Evolutionary conservation across 306 rosid species (phyloP).

Genomic region (Malus sieversii): DNA sequence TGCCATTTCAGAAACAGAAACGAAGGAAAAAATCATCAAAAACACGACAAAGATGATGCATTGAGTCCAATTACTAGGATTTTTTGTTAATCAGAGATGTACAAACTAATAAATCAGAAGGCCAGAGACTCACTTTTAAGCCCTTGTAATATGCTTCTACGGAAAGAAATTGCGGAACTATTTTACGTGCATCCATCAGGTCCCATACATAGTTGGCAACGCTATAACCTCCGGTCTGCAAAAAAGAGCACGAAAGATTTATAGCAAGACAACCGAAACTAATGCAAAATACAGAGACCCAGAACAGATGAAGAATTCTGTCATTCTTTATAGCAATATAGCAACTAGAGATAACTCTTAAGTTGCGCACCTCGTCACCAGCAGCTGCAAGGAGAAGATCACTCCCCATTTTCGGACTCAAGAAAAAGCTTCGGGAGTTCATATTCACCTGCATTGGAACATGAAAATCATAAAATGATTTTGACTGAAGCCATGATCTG

Average conservation of each 20-base stretch:
- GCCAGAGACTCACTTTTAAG: conserved; percentile 60
- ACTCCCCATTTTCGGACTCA: conserved; percentile 39
- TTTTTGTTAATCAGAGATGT: background rate
- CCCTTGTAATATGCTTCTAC: conserved; percentile 81
- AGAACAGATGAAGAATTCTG: background rate
- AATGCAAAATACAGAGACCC: background rate
- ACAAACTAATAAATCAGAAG: background rate
- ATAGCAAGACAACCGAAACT: background rate
- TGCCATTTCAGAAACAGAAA: conserved; percentile 21
- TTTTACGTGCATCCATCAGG: conserved; percentile 57
- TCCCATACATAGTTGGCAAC: conserved; percentile 92
- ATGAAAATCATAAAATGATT: background rate
- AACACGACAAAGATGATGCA: background rate
- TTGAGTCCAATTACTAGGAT: too few species aligned
- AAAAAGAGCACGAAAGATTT: conserved; percentile 1
- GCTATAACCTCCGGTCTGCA: conserved; percentile 82
- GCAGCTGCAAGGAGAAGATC: conserved; percentile 75
- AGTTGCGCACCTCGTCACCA: conserved; percentile 69
- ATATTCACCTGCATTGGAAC: conserved; percentile 44
- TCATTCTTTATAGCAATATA: background rate
- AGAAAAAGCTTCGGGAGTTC: conserved; percentile 48
- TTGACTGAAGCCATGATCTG: conserved; percentile 1
- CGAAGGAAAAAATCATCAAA: background rate
- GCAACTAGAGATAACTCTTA: background rate
- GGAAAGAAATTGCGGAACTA: conserved; percentile 37